Conservation (phyloP, 2,329 filamentous ascomycete species). For the Talaromyces sp. region DNA sequence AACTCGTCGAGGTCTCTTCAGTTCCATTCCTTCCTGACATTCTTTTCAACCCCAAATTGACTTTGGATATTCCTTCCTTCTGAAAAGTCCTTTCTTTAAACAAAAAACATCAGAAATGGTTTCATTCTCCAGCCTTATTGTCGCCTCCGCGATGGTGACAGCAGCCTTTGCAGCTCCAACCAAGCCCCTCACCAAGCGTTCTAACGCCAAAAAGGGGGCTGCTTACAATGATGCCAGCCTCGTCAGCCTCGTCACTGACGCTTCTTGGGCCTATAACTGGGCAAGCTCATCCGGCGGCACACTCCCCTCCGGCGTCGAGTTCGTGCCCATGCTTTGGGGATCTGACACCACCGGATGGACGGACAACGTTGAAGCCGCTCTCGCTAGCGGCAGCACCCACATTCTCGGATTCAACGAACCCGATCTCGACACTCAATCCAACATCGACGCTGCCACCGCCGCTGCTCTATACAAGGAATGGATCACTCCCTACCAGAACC, state of each 20-base stretch:
- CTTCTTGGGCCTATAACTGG: constrained; percentile 50
- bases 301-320: constrained; percentile 38
- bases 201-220: constrained; percentile 15
- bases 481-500: constrained; percentile 37
- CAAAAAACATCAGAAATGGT: constrained; percentile 7
- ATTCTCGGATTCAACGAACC: constrained; percentile 49
- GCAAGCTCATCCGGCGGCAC: constrained; percentile 29
- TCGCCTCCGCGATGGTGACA: constrained; percentile 26
- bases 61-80: constrained; percentile 6
- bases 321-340: constrained; percentile 47
- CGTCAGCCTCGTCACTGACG: constrained; percentile 32
- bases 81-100: neutral
- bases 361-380: constrained; percentile 32
- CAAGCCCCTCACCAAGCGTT: constrained; percentile 26
- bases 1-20: neutral
- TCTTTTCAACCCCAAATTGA: neutral
- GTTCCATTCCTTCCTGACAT: neutral
- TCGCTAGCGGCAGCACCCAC: constrained; percentile 35
- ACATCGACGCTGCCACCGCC: constrained; percentile 37
- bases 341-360: constrained; percentile 35
- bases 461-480: constrained; percentile 36
- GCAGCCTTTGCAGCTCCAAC: constrained; percentile 30
- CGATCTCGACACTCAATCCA: constrained; percentile 39
- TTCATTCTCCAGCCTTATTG: constrained; percentile 11
- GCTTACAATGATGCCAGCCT: constrained; percentile 40